phyloP scores from a whole-genome alignment of 164 flowering plant genomes.

The Piper longum region DNA sequence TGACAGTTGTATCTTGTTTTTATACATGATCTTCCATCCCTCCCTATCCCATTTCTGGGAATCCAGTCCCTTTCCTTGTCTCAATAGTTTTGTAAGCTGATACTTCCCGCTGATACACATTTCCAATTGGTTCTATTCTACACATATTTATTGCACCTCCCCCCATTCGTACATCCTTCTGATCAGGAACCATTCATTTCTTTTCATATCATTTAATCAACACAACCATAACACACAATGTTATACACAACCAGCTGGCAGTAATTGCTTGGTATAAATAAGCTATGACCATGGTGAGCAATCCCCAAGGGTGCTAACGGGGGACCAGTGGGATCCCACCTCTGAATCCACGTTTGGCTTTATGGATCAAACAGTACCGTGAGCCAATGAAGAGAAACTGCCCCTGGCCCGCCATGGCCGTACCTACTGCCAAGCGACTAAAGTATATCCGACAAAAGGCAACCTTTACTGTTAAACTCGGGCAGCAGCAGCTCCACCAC shows the following conservation, averaged over 20 bases:
- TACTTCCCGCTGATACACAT: not conserved
- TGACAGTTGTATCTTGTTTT: not conserved
- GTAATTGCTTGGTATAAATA: no score
- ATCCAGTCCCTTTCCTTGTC: conserved; percentile 3
- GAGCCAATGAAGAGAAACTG: not conserved
- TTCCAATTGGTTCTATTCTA: conserved; percentile 1
- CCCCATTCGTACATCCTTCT: not conserved
- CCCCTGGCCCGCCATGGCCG: not conserved
- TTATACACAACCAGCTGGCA: no score
- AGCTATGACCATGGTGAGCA: no score
- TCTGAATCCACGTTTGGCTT: not conserved
- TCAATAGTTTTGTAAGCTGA: not conserved
- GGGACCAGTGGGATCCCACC: not conserved
- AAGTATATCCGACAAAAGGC: not conserved
- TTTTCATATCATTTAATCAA: no score
- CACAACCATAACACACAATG: no score
- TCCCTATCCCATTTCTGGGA: not conserved
- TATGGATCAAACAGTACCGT: not conserved
- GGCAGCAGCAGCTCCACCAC: no score
- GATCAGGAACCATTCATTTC: not conserved
- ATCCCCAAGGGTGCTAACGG: no score
- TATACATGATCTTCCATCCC: not conserved
- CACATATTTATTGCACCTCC: not conserved
- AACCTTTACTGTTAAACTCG: not conserved
- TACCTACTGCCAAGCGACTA: not conserved